Percentiles rank a stretch among this genome's conserved stretches.
Conservation (phyloP, 1,284 basidiomycete species). For the Cutaneotrichosporon curvatum region DNA sequence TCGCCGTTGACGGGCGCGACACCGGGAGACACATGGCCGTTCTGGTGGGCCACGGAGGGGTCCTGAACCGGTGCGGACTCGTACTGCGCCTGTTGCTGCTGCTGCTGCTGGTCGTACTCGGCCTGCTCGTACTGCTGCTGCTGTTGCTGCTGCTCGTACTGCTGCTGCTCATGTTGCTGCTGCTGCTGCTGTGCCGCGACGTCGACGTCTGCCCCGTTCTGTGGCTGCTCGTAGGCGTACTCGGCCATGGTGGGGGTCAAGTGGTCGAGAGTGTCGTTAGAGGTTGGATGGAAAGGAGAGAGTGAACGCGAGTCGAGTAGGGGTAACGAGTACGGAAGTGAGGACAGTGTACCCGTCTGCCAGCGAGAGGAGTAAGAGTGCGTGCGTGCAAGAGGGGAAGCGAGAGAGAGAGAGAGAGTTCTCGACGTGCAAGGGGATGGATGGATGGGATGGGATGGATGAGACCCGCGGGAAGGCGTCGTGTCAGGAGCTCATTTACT, state of each 20-base stretch:
- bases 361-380: too few relatives aligned
- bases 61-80: not conserved
- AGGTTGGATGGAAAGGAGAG: not conserved
- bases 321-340: too few relatives aligned
- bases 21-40: conserved; percentile 4
- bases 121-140: not conserved
- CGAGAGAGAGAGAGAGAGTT: not conserved
- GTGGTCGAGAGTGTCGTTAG: not conserved
- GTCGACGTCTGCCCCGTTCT: conserved; percentile 7
- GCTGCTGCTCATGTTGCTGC: too few relatives aligned
- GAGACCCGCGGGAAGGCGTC: not conserved
- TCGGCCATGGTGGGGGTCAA: conserved; percentile 25
- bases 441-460: too few relatives aligned
- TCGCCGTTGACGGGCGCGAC: too few relatives aligned
- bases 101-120: not conserved
- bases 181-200: not conserved
- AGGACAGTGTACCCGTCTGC: too few relatives aligned
- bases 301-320: too few relatives aligned
- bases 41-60: conserved; percentile 1
- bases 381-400: too few relatives aligned
- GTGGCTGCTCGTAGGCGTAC: conserved; percentile 29
- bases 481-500: too few relatives aligned
- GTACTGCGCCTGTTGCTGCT: not conserved
- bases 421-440: too few relatives aligned
- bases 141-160: not conserved